A percentile compares a stretch with the other conserved stretches of the same genome.
phyloP scores from a whole-genome alignment of 306 rosid species.

The barrel medic (Medicago truncatula) region MtrunA17r5.0-ANR NC_053043.1:51032501-51033000 shows the following conservation, averaged over 20 bases:
- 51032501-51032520: constrained; percentile 81
- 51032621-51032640: constrained; percentile 58
- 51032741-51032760: constrained; percentile 40
- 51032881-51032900: constrained; percentile 22
- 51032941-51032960: constrained; percentile 19
- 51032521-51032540: constrained; percentile 82
- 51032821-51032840: constrained; percentile 39
- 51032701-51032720: constrained; percentile 40
- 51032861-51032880: constrained; percentile 15
- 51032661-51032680: constrained; percentile 65
- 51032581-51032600: constrained; percentile 65
- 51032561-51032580: constrained; percentile 63
- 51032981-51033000: neutral
- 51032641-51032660: constrained; percentile 76
- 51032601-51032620: constrained; percentile 38
- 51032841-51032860: constrained; percentile 21
- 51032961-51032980: constrained; percentile 15
- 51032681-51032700: constrained; percentile 31
- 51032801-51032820: constrained; percentile 43
- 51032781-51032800: constrained; percentile 1
- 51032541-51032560: constrained; percentile 76
- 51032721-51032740: constrained; percentile 14
- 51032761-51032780: constrained; percentile 32
- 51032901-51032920: constrained; percentile 30
- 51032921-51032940: constrained; percentile 41